These are phyloP conservation scores for Aspergillus sp. DNA, from an alignment of 2,329 filamentous ascomycete genomes.

Conservation along the genomic window DNA sequence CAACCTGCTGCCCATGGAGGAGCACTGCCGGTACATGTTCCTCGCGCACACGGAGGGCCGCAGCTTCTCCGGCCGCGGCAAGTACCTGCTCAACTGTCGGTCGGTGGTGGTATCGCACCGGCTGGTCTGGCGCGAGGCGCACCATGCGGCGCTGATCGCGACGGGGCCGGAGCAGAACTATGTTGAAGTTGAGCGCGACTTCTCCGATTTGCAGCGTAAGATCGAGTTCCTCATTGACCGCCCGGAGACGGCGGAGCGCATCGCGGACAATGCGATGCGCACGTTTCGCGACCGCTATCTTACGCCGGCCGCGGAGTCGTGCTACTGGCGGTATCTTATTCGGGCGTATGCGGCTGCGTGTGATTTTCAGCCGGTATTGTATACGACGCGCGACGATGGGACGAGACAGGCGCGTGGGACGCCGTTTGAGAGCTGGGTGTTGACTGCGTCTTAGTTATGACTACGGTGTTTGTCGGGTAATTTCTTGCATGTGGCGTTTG, in stretches of 20 bases:
- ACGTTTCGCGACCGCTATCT: conserved; percentile 54
- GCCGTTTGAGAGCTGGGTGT: conserved; percentile 42
- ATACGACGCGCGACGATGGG: conserved; percentile 26
- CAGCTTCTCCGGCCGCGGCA: conserved; percentile 53
- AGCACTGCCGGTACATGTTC: conserved; percentile 56
- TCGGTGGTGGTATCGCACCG: conserved; percentile 50
- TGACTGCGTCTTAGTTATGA: conserved; percentile 16
- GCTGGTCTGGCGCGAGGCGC: conserved; percentile 49
- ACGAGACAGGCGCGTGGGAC: conserved; percentile 31
- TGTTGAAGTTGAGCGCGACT: conserved; percentile 50
- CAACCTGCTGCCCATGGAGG: conserved; percentile 49
- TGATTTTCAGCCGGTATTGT: conserved; percentile 41
- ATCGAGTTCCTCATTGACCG: conserved; percentile 45
- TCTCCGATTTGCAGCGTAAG: conserved; percentile 53
- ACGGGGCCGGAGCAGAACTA: conserved; percentile 50
- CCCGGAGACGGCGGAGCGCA: conserved; percentile 44
- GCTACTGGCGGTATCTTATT: conserved; percentile 54
- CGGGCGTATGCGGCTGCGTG: conserved; percentile 35
- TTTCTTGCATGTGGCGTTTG: not conserved
- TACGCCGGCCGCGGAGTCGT: conserved; percentile 54
- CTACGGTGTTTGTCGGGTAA: not conserved
- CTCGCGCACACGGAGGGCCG: conserved; percentile 54
- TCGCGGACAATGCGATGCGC: conserved; percentile 49
- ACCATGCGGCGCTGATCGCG: conserved; percentile 46
- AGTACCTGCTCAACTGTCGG: conserved; percentile 53